phyloP scores from a whole-genome alignment of 352 stramenopile species.

The Hyaloperonospora arabidopsidis region DNA sequence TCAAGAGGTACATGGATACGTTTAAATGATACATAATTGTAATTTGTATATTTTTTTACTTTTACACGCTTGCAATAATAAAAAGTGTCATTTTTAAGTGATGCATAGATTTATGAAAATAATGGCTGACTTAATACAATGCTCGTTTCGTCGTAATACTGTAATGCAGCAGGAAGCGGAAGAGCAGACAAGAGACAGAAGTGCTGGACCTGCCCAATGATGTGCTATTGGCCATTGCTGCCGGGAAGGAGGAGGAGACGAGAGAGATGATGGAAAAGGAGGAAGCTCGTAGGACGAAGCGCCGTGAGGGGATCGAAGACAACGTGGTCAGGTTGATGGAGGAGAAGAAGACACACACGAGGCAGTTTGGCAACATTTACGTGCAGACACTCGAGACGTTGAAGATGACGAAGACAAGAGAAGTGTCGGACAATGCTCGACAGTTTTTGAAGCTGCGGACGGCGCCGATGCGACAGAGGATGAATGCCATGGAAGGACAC shows the following conservation, averaged over 20 bases:
- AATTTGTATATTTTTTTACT: too few relatives aligned
- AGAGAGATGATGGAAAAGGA: conserved; percentile 19
- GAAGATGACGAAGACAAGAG: conserved; percentile 33
- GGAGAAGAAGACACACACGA: conserved; percentile 55
- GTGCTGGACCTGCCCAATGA: conserved; percentile 52
- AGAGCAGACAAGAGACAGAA: conserved; percentile 26
- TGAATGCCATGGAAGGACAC: conserved; percentile 67
- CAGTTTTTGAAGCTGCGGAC: conserved; percentile 44
- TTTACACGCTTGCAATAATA: too few relatives aligned
- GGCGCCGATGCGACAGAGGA: conserved; percentile 48
- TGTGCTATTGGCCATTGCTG: conserved; percentile 56
- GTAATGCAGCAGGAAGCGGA: conserved; percentile 40
- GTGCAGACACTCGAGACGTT: conserved; percentile 59
- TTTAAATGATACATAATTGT: neutral
- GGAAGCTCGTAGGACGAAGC: conserved; percentile 25
- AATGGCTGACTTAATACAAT: neutral
- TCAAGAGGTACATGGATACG: conserved; percentile 38
- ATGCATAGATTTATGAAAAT: neutral
- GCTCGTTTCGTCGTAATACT: conserved; percentile 7
- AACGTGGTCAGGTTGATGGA: conserved; percentile 24
- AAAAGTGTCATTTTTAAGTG: too few relatives aligned
- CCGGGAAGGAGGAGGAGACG: conserved; percentile 43
- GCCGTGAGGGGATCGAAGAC: conserved; percentile 13
- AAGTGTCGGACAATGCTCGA: conserved; percentile 37
- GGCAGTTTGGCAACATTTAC: conserved; percentile 65